Base-by-base conservation (phyloP, 148 eudicot species). In the Chenopodium quinoa region DNA sequence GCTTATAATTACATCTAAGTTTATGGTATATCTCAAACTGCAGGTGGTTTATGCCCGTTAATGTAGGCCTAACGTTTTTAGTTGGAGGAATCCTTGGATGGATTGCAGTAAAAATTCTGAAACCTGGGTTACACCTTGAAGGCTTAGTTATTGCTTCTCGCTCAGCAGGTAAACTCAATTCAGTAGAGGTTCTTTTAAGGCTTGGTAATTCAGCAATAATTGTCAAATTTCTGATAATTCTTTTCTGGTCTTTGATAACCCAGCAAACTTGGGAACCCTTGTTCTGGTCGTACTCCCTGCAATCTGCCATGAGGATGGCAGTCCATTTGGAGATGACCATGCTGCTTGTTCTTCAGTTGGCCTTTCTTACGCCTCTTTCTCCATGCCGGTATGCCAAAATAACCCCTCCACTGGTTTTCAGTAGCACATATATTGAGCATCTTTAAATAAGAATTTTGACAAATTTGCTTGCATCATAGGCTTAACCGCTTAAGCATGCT, bases 21-120 rank as follows among this genome's bases (percentile, higher is more conserved):
- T 0, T 40, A 20, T 63, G 17, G 20, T 58, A 6, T 3, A 7
- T 64, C 7, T 73, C 22, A 23, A 79, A 60, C 46, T 85, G 79
- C 84, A 94, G 98, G 98, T 95, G 96, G 97, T 93, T 90, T 83
- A 95, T 95, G 98, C 92, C 92, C 12, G 58, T 95, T 10, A 95
- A 95, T 65, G 91, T 91, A n/a, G 97, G 96, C 11, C 80, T 95
- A 44, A 95, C 97, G 47, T 93, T 95, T 84, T 60, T 95, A 9
- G 69, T 92, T 44, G 97, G 99, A 86, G 93, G 97, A 75, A 80
- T 81, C 34, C 86, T 95, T 63, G 97, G 99, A 84, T 90, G 97
- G 96, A 86, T 89, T 32, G 87, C 88, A 63, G 92, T 90, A 10
- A 95, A 91, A 86, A 40, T 93, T 77, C 31, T 93, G 58, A 92